Base-by-base conservation (phyloP, 257 asterid genomes). In the Solanum bulbocastanum region DNA sequence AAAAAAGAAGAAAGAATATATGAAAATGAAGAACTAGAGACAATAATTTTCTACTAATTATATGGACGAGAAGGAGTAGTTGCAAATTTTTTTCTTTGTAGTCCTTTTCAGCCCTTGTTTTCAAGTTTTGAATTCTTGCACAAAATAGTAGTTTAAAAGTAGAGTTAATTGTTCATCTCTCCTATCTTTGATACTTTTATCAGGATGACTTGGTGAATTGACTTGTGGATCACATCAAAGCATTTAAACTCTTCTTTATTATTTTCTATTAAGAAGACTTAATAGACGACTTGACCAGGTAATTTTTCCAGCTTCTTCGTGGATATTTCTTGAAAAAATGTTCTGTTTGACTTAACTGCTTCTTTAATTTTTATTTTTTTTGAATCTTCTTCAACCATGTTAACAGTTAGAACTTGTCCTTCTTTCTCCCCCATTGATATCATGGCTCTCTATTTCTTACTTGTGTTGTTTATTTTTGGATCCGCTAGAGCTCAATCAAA, bases 401-500 rank as follows among this genome's bases (percentile, higher is more conserved):
- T 42, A 78, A 81, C 14, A 46, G 18, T 44, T 46, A 8, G 30
- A 79, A 30, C 6, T 9, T 2, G 40, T 81, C 66, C 69, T 49
- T 15, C 69, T 68, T 33, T 14, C 46, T 56, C 7, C 23, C 30
- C 58, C 42, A 39, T 49, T 65, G 40, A 25, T 65, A 68, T 62
- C 87, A 89, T 89, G 90, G 89, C 90, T 83, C 75, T 44, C n/a
- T 44, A 12, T 78, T 68, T 87, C 74, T 78, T 86, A 30, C 52
- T 72, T 8, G 22, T 89, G 18, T 20, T 87, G 35, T 66, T 39
- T 27, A 14, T 33, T 37, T 52, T 49, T 46, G 83, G 37, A 52
- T 71, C 86, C 4, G 56, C 58, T 18, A 76, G 25, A 65, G 87
- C 89, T 84, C 91, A 87, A 85, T 86, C 84, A 35, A 66, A 40